phyloP scores from a whole-genome alignment of 1,139 yeast species.

The Suhomyces choctaworum region DNA sequence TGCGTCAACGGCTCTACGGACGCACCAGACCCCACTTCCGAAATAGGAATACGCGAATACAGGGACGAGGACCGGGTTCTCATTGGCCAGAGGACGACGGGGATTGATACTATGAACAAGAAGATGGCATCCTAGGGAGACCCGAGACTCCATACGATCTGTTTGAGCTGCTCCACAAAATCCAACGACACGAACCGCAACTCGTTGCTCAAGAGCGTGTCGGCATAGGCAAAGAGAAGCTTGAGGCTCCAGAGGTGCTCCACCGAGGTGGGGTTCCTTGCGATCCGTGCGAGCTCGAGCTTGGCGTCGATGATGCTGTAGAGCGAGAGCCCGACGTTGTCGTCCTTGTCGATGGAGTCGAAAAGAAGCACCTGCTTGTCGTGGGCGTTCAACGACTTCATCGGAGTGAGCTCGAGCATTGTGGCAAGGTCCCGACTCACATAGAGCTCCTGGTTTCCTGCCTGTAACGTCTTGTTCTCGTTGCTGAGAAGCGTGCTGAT shows the following conservation, averaged over 20 bases:
- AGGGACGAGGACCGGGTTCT: too few relatives aligned
- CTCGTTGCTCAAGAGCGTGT: constrained; percentile 34
- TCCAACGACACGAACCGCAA: constrained; percentile 46
- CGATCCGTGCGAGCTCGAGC: constrained; percentile 50
- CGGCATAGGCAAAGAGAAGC: constrained; percentile 63
- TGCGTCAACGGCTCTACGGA: not conserved
- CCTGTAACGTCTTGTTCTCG: constrained; percentile 33
- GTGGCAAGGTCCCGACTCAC: constrained; percentile 27
- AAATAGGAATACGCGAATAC: too few relatives aligned
- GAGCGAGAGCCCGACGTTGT: constrained; percentile 30
- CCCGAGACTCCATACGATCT: constrained; percentile 36
- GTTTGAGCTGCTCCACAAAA: constrained; percentile 54
- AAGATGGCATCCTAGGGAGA: constrained; percentile 1
- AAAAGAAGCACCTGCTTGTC: constrained; percentile 39
- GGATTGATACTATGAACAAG: too few relatives aligned
- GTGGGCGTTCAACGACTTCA: constrained; percentile 27
- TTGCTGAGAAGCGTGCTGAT: constrained; percentile 38
- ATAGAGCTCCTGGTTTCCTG: constrained; percentile 30
- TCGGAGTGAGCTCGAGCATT: constrained; percentile 27
- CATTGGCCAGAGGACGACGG: too few relatives aligned
- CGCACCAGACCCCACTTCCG: too few relatives aligned
- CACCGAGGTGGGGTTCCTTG: constrained; percentile 40
- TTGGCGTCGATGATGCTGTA: constrained; percentile 59
- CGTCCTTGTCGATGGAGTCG: constrained; percentile 24
- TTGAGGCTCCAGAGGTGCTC: constrained; percentile 71